A percentile compares a stretch with the other conserved stretches of the same genome.
Conservation (phyloP, 2,329 filamentous ascomycete species). For the Ascochyta fabae region DNA sequence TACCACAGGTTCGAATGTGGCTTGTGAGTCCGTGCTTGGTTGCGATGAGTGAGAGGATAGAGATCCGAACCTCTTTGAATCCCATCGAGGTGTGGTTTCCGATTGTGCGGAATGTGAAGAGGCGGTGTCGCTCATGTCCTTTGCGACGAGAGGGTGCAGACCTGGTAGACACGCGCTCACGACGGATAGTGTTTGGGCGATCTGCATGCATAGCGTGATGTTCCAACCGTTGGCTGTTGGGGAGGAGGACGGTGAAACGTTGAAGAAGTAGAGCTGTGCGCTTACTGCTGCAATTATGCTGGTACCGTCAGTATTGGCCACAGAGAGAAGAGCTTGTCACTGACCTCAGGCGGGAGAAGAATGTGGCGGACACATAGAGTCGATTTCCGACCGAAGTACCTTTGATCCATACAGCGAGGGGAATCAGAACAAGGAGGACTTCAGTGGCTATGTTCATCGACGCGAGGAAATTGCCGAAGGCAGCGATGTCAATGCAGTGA, state of each 20-base stretch:
- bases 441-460: conserved; percentile 38
- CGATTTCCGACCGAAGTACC: conserved; percentile 31
- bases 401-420: conserved; percentile 38
- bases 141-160: conserved; percentile 19
- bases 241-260: conserved; percentile 16
- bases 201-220: conserved; percentile 30
- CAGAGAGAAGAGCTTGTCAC: neutral
- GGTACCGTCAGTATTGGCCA: neutral
- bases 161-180: conserved; percentile 38
- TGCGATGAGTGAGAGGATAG: conserved; percentile 1
- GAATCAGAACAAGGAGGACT: conserved; percentile 34
- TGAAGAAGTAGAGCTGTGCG: conserved; percentile 34
- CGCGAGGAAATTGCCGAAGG: conserved; percentile 39
- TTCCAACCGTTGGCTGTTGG: conserved; percentile 30
- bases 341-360: conserved; percentile 31
- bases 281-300: conserved; percentile 34
- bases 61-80: conserved; percentile 1
- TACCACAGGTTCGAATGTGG: neutral
- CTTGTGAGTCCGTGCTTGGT: neutral
- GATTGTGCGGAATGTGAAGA: neutral
- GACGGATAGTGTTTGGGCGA: conserved; percentile 39
- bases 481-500: conserved; percentile 29
- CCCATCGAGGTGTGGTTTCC: neutral
- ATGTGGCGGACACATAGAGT: conserved; percentile 31
- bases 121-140: conserved; percentile 8